Evolutionary conservation across 805 yeast genomes (phyloP), one percentile per base, ranked within the genome.

Genomic region (Nakazawaea pomicola): DNA sequence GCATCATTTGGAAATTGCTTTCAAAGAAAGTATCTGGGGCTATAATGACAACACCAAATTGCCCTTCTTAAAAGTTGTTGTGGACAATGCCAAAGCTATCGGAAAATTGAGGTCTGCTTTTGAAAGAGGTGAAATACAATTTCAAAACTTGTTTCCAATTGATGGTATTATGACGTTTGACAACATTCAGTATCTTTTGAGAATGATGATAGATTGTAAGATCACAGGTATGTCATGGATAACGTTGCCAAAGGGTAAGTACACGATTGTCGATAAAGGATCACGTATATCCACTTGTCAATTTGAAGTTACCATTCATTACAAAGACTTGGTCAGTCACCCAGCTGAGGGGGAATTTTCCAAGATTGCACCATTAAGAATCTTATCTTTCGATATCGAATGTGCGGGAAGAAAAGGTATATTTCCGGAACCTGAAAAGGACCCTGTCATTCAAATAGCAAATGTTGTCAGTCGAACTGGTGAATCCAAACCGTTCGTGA

Each of bases 221-320:
- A 87, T 91, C 46, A 83, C 91, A 1, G 95, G 99, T 29, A 93
- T 93, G 99, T 84, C 95, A 19, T 93, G 99, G 99, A 71, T 95
- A 20, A 84, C 96, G 0, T 70, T 91, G 19, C 97, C 98, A 0
- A 75, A 70, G 43, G 78, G 79, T 0, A 82, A 75, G 49, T 95
- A 90, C 59, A 52, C 56, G 1, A 36, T 79, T 47, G 69, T 78
- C 2, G 46, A 51, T 3, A 51, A 60, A 10, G 4, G 34, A 2
- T 29, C 49, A 6, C 68, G 63, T 46, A 72, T 80, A 7, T 86
- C 96, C 0, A 76, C 82, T 0, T 86, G 96, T 57, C 99, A 93
- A 61, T 60, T 90, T 20, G 99, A 93, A 65, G 79, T 90, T 28
- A 59, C 68, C 4, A 74, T 93, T 11, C 71, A 82, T 54, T 89